A percentile compares a stretch with the other conserved stretches of the same genome.
phyloP scores from a whole-genome alignment of 73 alveolate species.

The Effrenium voratum region DNA sequence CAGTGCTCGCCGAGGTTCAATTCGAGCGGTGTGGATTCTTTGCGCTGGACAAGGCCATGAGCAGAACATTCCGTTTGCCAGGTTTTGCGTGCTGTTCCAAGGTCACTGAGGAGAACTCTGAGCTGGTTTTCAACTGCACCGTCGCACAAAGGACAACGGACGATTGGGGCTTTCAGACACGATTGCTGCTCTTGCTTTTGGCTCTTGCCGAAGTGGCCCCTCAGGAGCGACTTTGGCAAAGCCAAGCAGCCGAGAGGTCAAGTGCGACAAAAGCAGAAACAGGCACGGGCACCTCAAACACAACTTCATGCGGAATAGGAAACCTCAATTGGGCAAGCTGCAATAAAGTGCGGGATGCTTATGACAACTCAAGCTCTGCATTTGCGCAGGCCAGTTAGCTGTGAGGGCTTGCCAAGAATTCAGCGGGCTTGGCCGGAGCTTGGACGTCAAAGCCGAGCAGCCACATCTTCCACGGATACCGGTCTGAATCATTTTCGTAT shows the following conservation, averaged over 20 bases:
- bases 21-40: conserved; percentile 96
- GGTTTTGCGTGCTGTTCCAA: not conserved
- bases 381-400: no score
- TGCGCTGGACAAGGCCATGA: conserved; percentile 95
- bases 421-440: no score
- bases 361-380: no score
- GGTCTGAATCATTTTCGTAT: no score
- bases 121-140: conserved; percentile 72
- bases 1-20: conserved; percentile 87
- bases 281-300: not conserved
- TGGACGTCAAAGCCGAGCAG: no score
- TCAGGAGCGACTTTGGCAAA: conserved; percentile 66
- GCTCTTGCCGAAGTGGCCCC: not conserved
- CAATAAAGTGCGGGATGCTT: no score
- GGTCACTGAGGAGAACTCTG: conserved; percentile 17
- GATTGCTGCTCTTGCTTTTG: not conserved
- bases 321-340: no score
- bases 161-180: not conserved
- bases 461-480: no score
- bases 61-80: not conserved
- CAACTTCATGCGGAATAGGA: no score
- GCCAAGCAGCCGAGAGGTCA: no score
- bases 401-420: no score
- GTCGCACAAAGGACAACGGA: conserved; percentile 20
- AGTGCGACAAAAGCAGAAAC: conserved; percentile 1